These are phyloP conservation scores for Talaromyces atroroseus DNA, from an alignment of 2,329 filamentous ascomycete genomes.

Conservation along the genomic window DNA sequence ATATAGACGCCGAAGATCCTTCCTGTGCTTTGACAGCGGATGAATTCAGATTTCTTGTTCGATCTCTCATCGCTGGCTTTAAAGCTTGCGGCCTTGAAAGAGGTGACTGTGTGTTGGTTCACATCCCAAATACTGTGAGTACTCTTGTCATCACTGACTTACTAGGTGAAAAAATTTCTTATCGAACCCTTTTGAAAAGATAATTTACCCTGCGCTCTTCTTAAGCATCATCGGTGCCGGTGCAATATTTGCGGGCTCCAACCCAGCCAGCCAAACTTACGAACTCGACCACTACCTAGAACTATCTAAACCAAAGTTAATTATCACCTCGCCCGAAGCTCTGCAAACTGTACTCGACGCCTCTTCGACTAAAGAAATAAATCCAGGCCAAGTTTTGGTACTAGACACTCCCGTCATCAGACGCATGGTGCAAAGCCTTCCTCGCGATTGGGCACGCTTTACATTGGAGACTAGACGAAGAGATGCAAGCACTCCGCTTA, in stretches of 20 bases:
- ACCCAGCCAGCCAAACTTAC: slow-evolving; percentile 41
- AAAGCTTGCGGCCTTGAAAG: slow-evolving; percentile 32
- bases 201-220: slow-evolving; percentile 34
- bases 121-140: slow-evolving; percentile 38
- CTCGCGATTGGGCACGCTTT: background rate
- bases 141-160: too few species aligned
- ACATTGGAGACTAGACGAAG: background rate
- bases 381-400: background rate
- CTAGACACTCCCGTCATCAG: background rate
- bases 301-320: slow-evolving; percentile 39
- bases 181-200: slow-evolving; percentile 17
- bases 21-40: slow-evolving; percentile 30
- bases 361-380: background rate
- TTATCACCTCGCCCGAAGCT: slow-evolving; percentile 39
- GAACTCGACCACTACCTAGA: slow-evolving; percentile 45
- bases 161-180: too few species aligned
- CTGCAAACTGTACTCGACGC: slow-evolving; percentile 17
- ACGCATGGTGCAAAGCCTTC: background rate
- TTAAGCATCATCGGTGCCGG: slow-evolving; percentile 40
- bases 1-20: slow-evolving; percentile 38
- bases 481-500: background rate
- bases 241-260: slow-evolving; percentile 47
- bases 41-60: slow-evolving; percentile 30
- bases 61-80: slow-evolving; percentile 35
- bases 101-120: slow-evolving; percentile 41